Percentiles rank a stretch among this genome's conserved stretches.
Evolutionary conservation across 805 yeast genomes (phyloP).

Genomic region (Candida chilensis): DNA sequence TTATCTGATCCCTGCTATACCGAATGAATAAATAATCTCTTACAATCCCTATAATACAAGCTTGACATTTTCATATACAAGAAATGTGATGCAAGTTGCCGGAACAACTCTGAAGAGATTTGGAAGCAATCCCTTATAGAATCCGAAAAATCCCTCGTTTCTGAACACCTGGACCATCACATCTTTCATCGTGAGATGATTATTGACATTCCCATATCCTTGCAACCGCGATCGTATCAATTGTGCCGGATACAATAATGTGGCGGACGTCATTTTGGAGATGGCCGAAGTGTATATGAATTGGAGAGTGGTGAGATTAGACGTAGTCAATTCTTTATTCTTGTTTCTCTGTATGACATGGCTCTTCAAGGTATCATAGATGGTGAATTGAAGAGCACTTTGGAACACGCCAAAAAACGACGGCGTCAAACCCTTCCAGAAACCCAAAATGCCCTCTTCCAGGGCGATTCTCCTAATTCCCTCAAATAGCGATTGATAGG

Average conservation of each 20-base stretch:
- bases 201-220: slow-evolving; percentile 19
- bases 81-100: slow-evolving; percentile 85
- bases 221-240: slow-evolving; percentile 74
- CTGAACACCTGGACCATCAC: slow-evolving; percentile 29
- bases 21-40: not conserved
- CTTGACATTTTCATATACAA: slow-evolving; percentile 73
- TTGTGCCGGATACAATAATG: slow-evolving; percentile 76
- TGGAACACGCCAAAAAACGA: slow-evolving; percentile 79
- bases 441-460: slow-evolving; percentile 51
- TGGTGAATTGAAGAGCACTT: slow-evolving; percentile 79
- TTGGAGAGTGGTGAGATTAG: slow-evolving; percentile 39
- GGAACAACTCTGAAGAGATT: slow-evolving; percentile 82
- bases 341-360: slow-evolving; percentile 6
- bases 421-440: slow-evolving; percentile 71
- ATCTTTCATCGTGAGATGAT: slow-evolving; percentile 11
- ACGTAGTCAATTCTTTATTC: slow-evolving; percentile 6
- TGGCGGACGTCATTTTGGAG: slow-evolving; percentile 62
- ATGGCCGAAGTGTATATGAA: slow-evolving; percentile 58
- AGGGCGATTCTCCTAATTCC: slow-evolving; percentile 41
- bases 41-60: not conserved
- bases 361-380: slow-evolving; percentile 72
- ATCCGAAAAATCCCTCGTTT: slow-evolving; percentile 53
- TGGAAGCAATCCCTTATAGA: slow-evolving; percentile 78
- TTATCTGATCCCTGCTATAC: no score
- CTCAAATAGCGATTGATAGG: slow-evolving; percentile 48